Conservation (phyloP, 2,329 filamentous ascomycete genomes). For the Phyllosticta citrichinensis region DNA sequence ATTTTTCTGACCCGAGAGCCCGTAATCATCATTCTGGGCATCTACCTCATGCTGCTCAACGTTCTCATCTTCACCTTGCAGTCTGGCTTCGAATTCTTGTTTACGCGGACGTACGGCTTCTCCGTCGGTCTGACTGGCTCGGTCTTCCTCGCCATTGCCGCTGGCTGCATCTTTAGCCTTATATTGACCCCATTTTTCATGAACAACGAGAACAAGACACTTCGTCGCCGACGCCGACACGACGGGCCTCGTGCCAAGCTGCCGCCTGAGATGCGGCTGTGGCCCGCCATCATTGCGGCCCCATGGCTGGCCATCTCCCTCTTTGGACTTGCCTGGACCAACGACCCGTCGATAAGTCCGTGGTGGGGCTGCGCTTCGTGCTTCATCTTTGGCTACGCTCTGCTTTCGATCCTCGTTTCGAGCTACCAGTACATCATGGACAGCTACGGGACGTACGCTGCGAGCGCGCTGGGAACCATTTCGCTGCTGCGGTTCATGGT, state of each 20-base stretch:
- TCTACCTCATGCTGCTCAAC: constrained; percentile 7
- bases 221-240: constrained; percentile 15
- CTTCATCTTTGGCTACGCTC: constrained; percentile 26
- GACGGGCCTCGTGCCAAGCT: constrained; percentile 7
- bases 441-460: constrained; percentile 33
- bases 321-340: constrained; percentile 44
- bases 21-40: constrained; percentile 19
- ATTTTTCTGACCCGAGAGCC: constrained; percentile 17
- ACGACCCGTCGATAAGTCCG: constrained; percentile 31
- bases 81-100: constrained; percentile 7
- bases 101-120: constrained; percentile 34
- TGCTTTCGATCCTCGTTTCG: constrained; percentile 36
- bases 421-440: constrained; percentile 28
- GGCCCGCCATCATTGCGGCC: constrained; percentile 36
- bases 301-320: constrained; percentile 35
- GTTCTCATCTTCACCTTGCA: constrained; percentile 8
- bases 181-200: constrained; percentile 27
- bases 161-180: constrained; percentile 30
- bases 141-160: constrained; percentile 35
- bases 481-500: constrained; percentile 24
- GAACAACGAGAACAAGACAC: constrained; percentile 13
- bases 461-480: constrained; percentile 30
- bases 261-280: constrained; percentile 24
- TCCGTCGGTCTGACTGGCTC: constrained; percentile 33
- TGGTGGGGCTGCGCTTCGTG: constrained; percentile 25